A percentile compares a stretch with the other conserved stretches of the same genome.
Evolutionary conservation across 2,329 filamentous ascomycete species (phyloP).

Genomic region (Ascochyta pisi): DNA sequence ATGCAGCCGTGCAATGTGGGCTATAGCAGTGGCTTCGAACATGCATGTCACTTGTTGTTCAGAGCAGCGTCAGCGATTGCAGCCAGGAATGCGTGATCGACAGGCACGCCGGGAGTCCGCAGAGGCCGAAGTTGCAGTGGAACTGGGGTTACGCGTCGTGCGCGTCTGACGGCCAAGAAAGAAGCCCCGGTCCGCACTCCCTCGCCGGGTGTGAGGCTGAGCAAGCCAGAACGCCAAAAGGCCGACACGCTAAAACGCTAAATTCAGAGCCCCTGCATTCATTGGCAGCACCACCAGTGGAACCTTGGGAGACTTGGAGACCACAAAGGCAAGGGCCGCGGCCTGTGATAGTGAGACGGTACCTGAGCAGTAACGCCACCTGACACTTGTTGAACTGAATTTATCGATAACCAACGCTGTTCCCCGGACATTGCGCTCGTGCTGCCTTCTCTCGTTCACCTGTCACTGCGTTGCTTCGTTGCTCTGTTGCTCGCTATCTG

Average conservation of each 20-base stretch:
- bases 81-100: background rate
- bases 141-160: conserved; percentile 12
- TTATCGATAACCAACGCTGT: conserved; percentile 9
- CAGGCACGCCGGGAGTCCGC: conserved; percentile 5
- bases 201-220: conserved; percentile 14
- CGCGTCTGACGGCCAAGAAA: background rate
- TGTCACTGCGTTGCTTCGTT: no score
- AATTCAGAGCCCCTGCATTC: conserved; percentile 9
- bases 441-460: background rate
- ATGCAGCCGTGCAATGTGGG: background rate
- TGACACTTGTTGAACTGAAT: conserved; percentile 13
- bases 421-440: conserved; percentile 9
- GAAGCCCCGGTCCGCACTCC: background rate
- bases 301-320: background rate
- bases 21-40: background rate
- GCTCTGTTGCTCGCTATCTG: background rate
- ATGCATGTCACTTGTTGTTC: background rate
- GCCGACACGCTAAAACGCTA: conserved; percentile 2
- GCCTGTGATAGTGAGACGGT: conserved; percentile 8
- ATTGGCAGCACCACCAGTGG: background rate
- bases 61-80: background rate
- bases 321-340: background rate
- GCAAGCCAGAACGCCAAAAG: background rate
- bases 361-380: conserved; percentile 14
- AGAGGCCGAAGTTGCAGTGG: conserved; percentile 6